Evolutionary conservation across 345 rosid genomes (phyloP), one percentile per base, ranked within the genome.

Genomic region (Linum tenue): DNA sequence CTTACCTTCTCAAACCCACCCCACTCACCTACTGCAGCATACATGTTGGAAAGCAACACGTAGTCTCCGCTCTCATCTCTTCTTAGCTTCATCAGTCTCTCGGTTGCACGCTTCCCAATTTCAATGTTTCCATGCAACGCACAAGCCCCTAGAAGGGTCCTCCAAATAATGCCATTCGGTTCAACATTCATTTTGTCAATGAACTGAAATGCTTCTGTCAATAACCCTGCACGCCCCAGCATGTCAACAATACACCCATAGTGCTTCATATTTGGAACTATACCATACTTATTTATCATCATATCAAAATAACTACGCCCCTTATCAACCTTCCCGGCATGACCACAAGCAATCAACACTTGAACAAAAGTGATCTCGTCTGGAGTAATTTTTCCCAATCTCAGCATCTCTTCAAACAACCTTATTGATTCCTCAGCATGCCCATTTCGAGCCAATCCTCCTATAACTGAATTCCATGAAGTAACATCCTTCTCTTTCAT

Each of bases 161-260:
- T 76, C 94, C 86, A 83, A 11, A 85, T 75, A 63, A 83, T 73
- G 40, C 84, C 81, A 51, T 85, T 87, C 7, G 84, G 84, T 73
- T 81, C 77, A 67, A 83, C 73, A 53, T 77, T 68, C 94, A 87
- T 87, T 38, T 68, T 71, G 57, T 80, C 76, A 22, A 85, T 80
- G 60, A 87, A 81, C 61, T 77, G 70, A 65, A 80, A 80, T 48
- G 89, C 87, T 80, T 86, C 87, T 3, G 69, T 59, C 73, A 87
- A 74, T 17, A 76, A 72, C 74, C 87, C 89, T 60, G 89, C 84
- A 66, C 87, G 80, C 11, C 87, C 86, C 62, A 86, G 64, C 81
- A 86, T 63, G 65, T 86, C 92, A 59, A 84, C 85, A 89, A 86
- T 81, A 71, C 92, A 86, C 50, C 89, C 91, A 53, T 78, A 83